Evolutionary conservation across 495 filamentous ascomycete species (phyloP).

Genomic region (Xylaria venustula): DNA sequence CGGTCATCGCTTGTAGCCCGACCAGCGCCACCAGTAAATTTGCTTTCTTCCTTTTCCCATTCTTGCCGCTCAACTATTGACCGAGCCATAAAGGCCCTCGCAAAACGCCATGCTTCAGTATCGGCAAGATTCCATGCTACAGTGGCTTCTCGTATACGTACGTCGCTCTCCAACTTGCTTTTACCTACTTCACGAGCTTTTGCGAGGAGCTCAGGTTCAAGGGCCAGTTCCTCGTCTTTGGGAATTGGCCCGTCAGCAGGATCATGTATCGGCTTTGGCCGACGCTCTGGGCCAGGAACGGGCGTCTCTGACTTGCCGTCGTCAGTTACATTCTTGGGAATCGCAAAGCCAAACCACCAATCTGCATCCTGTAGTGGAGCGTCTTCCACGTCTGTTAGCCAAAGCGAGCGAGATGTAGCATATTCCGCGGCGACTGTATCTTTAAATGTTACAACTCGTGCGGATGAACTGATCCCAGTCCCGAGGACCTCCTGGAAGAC

Average conservation of each 20-base stretch:
- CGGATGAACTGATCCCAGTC: constrained; percentile 54
- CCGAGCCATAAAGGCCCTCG: constrained; percentile 66
- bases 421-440: constrained; percentile 70
- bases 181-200: constrained; percentile 56
- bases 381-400: constrained; percentile 74
- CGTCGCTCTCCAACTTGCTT: constrained; percentile 34
- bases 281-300: constrained; percentile 41
- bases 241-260: constrained; percentile 48
- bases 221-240: constrained; percentile 45
- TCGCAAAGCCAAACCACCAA: constrained; percentile 84
- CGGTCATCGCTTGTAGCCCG: constrained; percentile 29
- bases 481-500: constrained; percentile 71
- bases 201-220: constrained; percentile 63
- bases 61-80: constrained; percentile 56
- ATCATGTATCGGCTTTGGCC: constrained; percentile 36
- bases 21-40: constrained; percentile 57
- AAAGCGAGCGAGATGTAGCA: constrained; percentile 60
- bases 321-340: constrained; percentile 57
- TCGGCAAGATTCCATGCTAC: constrained; percentile 95
- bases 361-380: constrained; percentile 64
- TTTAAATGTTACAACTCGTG: constrained; percentile 74
- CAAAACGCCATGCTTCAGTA: constrained; percentile 91
- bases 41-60: constrained; percentile 72
- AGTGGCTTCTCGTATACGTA: constrained; percentile 57
- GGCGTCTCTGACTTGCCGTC: constrained; percentile 54